A percentile compares a stretch with the other conserved stretches of the same genome.
Evolutionary conservation across 345 rosid species (phyloP).

Genomic region (Moricandia arvensis): DNA sequence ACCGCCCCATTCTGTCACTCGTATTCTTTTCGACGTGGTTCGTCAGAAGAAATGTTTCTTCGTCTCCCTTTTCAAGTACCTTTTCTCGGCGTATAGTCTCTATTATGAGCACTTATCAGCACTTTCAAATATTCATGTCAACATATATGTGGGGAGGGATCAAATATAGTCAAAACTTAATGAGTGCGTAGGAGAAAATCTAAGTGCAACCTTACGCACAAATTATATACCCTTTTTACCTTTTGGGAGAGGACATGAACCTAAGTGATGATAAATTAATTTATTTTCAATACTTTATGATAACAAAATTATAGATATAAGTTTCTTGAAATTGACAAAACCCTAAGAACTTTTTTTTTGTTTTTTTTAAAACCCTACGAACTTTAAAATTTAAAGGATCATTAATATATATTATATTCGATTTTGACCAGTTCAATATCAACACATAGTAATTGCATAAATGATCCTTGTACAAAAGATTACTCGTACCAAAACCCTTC

Average conservation of each 20-base stretch:
- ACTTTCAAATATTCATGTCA: not conserved
- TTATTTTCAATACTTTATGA: not conserved
- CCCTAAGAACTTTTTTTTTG: not conserved
- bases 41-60: slow-evolving; percentile 9
- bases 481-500: not conserved
- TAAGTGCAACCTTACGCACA: not conserved
- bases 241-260: not conserved
- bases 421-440: not conserved
- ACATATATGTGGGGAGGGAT: not conserved
- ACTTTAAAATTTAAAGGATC: not conserved
- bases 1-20: slow-evolving; percentile 11
- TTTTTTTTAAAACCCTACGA: too few relatives aligned
- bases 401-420: not conserved
- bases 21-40: slow-evolving; percentile 4
- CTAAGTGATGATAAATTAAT: not conserved
- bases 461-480: not conserved
- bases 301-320: not conserved
- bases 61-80: not conserved
- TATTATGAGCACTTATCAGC: slow-evolving; percentile 7
- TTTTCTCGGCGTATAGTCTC: not conserved
- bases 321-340: not conserved
- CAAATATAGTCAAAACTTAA: slow-evolving; percentile 4
- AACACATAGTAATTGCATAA: not conserved
- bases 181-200: not conserved
- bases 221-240: not conserved